These are phyloP conservation scores for Starmerella powellii DNA, from an alignment of 805 yeast species.

Conservation along the genomic window DNA sequence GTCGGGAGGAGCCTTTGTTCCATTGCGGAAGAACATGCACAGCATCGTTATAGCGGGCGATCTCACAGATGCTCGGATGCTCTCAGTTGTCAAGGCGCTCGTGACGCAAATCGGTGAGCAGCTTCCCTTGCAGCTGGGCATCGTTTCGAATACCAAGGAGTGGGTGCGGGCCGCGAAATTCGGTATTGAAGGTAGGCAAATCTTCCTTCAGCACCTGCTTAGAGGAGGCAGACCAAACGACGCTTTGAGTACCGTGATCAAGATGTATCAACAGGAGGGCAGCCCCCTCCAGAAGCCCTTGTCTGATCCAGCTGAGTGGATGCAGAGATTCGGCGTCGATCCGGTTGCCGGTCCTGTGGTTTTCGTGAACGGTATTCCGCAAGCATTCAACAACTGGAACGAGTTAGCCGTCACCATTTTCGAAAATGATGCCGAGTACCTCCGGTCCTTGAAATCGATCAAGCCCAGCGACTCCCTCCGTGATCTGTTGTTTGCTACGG, in stretches of 20 bases:
- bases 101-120: conserved; percentile 33
- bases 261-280: conserved; percentile 13
- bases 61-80: conserved; percentile 41
- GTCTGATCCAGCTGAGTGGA: conserved; percentile 23
- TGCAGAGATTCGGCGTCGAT: conserved; percentile 29
- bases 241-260: conserved; percentile 13
- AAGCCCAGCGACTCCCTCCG: conserved; percentile 8
- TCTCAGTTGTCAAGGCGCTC: conserved; percentile 35
- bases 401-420: conserved; percentile 19
- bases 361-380: conserved; percentile 50
- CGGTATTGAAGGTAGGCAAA: conserved; percentile 18
- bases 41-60: conserved; percentile 59
- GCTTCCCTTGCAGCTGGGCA: conserved; percentile 69
- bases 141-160: conserved; percentile 46
- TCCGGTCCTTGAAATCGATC: conserved; percentile 22
- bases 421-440: conserved; percentile 40
- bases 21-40: conserved; percentile 59
- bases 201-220: conserved; percentile 15
- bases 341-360: conserved; percentile 38
- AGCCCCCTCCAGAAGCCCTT: not conserved
- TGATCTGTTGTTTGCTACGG: conserved; percentile 13
- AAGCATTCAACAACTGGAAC: conserved; percentile 22
- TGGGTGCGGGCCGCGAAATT: conserved; percentile 20
- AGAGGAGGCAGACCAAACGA: conserved; percentile 7
- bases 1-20: conserved; percentile 54